A percentile compares a stretch with the other conserved stretches of the same genome.
Conservation (phyloP, 768 basidiomycete species). For the Lactifluus piperatus region DNA sequence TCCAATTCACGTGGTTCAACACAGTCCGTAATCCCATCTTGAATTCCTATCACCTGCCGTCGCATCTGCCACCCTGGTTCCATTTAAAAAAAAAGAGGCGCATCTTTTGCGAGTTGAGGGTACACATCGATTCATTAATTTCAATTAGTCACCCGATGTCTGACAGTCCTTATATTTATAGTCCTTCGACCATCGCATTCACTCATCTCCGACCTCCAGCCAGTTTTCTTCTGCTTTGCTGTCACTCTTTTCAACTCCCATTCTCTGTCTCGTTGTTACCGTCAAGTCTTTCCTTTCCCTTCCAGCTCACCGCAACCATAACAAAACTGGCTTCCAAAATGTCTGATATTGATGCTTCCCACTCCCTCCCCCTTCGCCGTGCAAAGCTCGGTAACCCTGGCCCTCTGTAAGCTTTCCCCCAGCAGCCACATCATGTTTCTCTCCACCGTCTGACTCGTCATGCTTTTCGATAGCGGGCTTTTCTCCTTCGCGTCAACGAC, state of each 20-base stretch:
- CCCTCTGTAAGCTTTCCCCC: conserved; percentile 37
- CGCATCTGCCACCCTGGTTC: too few species aligned
- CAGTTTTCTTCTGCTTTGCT: background rate
- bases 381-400: conserved; percentile 23
- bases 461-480: conserved; percentile 65
- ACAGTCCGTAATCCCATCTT: too few species aligned
- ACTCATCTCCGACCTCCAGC: background rate
- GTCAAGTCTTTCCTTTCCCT: background rate
- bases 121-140: background rate
- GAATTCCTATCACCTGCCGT: too few species aligned
- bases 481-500: conserved; percentile 83
- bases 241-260: background rate
- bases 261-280: background rate
- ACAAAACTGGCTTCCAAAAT: conserved; percentile 11
- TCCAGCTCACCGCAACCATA: background rate
- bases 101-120: too few species aligned
- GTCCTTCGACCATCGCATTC: background rate
- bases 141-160: background rate
- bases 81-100: too few species aligned
- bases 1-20: too few species aligned
- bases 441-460: conserved; percentile 2
- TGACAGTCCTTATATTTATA: background rate
- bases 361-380: background rate
- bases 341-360: conserved; percentile 1
- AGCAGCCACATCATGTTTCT: too few species aligned